Conservation (phyloP, 208 protist species). For the Porcisia hertigi region DNA sequence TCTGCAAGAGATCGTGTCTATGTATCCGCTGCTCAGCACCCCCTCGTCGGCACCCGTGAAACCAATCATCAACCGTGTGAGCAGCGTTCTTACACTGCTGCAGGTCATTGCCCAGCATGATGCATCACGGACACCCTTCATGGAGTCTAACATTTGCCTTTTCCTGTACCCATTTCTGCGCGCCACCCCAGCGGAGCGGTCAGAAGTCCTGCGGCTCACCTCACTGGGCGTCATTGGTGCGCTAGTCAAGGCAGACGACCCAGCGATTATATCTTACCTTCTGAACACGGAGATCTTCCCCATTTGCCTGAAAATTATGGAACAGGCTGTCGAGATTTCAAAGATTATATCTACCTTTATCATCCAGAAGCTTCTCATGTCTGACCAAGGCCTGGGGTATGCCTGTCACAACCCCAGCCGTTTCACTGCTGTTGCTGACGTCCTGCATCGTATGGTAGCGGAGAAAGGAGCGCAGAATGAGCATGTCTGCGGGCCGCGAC, state of each 20-base stretch:
- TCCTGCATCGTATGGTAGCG: constrained; percentile 96
- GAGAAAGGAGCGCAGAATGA: constrained; percentile 69
- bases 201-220: constrained; percentile 98
- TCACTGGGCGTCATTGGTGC: constrained; percentile 99
- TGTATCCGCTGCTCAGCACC: constrained; percentile 96
- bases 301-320: constrained; percentile 99
- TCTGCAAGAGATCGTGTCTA: constrained; percentile 98
- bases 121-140: constrained; percentile 96
- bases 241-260: constrained; percentile 95
- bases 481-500: constrained; percentile 81
- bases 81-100: constrained; percentile 98
- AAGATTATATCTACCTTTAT: constrained; percentile 99
- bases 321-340: constrained; percentile 96
- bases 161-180: constrained; percentile 99
- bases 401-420: constrained; percentile 96
- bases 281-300: constrained; percentile 99
- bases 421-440: constrained; percentile 94
- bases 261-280: constrained; percentile 96
- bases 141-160: constrained; percentile 99
- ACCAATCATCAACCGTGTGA: constrained; percentile 94
- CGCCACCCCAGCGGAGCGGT: constrained; percentile 93
- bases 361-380: constrained; percentile 98
- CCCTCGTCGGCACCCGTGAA: constrained; percentile 57
- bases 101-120: constrained; percentile 98
- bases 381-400: constrained; percentile 97